Conservation (phyloP, 352 stramenopile genomes). For the Pythium oligandrum region DNA sequence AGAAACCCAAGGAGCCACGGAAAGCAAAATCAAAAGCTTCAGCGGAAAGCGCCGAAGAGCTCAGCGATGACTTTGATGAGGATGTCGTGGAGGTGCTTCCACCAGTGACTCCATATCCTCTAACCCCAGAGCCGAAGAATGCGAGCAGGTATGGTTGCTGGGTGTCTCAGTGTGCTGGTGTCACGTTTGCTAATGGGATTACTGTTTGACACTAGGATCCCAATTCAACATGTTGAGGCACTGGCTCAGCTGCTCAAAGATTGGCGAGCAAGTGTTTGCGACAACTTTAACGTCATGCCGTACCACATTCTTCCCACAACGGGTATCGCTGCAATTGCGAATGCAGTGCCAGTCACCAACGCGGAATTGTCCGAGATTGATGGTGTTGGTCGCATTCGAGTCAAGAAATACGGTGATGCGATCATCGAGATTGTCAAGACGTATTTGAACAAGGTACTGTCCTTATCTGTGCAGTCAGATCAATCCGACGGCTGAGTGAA, state of each 20-base stretch:
- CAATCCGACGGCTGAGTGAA: background rate
- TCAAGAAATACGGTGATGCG: conserved; percentile 81
- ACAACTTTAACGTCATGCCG: conserved; percentile 83
- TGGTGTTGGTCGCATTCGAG: conserved; percentile 71
- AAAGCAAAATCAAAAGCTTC: conserved; percentile 17
- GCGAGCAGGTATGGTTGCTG: conserved; percentile 33
- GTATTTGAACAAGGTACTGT: conserved; percentile 66
- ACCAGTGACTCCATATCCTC: conserved; percentile 33
- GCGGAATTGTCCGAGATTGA: conserved; percentile 79
- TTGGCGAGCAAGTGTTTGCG: conserved; percentile 81
- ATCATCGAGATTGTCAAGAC: conserved; percentile 83
- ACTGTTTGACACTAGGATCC: conserved; percentile 35
- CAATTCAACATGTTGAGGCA: conserved; percentile 58
- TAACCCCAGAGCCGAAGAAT: conserved; percentile 45
- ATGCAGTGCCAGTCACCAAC: conserved; percentile 68
- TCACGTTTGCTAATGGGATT: too few species aligned
- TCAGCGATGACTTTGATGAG: conserved; percentile 59
- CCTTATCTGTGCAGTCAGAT: background rate
- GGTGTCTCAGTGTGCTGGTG: too few species aligned
- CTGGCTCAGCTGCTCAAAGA: conserved; percentile 81
- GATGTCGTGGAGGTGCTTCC: conserved; percentile 50
- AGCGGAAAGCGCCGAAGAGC: conserved; percentile 40
- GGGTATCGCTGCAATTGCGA: conserved; percentile 78
- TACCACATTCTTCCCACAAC: conserved; percentile 83
- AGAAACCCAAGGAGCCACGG: conserved; percentile 24